Evolutionary conservation across 2,329 filamentous ascomycete species (phyloP).

Genomic region (Aaosphaeria pasadenensis): DNA sequence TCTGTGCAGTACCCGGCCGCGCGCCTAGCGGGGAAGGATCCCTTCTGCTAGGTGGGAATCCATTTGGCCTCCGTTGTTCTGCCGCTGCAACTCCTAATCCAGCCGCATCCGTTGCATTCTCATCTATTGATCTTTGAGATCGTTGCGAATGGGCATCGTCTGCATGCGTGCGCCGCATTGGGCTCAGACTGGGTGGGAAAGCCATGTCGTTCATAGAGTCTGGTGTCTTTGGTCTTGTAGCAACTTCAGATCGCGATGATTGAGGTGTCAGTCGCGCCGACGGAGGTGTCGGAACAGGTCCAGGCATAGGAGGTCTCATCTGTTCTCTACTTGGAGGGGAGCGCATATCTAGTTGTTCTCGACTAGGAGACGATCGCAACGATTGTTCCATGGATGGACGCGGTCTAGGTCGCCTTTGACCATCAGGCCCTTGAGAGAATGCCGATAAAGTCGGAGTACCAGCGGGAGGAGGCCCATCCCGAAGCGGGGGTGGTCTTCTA

Average conservation of each 20-base stretch:
- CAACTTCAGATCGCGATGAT: slow-evolving; percentile 38
- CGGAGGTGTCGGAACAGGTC: slow-evolving; percentile 24
- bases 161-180: slow-evolving; percentile 21
- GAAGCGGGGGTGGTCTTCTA: slow-evolving; percentile 22
- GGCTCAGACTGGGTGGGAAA: slow-evolving; percentile 20
- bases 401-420: slow-evolving; percentile 18
- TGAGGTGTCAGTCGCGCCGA: slow-evolving; percentile 36
- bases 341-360: slow-evolving; percentile 33
- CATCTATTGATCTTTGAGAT: slow-evolving; percentile 26
- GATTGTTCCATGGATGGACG: slow-evolving; percentile 33
- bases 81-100: slow-evolving; percentile 14
- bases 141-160: slow-evolving; percentile 30
- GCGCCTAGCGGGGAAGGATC: slow-evolving; percentile 33
- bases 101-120: slow-evolving; percentile 19
- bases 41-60: slow-evolving; percentile 18
- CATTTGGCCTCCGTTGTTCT: slow-evolving; percentile 30
- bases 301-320: slow-evolving; percentile 19
- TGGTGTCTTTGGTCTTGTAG: slow-evolving; percentile 27
- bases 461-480: slow-evolving; percentile 11
- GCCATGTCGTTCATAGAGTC: slow-evolving; percentile 18
- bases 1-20: slow-evolving; percentile 34
- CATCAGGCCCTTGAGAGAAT: slow-evolving; percentile 8
- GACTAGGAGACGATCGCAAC: slow-evolving; percentile 32
- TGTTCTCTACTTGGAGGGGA: slow-evolving; percentile 28
- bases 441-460: slow-evolving; percentile 20